Evolutionary conservation across 345 rosid species (phyloP).

Genomic region (Murraya koenigii): DNA sequence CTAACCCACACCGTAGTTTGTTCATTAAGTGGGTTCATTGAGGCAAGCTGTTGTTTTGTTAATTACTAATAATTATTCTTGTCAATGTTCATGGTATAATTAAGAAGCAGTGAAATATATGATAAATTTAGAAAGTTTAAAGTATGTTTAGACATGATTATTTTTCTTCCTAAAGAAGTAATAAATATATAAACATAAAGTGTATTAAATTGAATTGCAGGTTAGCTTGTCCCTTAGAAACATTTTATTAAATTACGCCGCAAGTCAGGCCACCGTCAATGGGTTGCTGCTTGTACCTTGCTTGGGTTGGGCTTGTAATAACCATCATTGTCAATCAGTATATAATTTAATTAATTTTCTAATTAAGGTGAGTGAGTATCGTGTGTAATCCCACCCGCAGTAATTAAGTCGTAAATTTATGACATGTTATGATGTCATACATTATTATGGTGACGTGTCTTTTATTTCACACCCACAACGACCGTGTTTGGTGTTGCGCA

Average conservation of each 20-base stretch:
- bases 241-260: conserved; percentile 17
- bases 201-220: not conserved
- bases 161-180: not conserved
- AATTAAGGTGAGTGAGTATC: not conserved
- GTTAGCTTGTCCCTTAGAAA: not conserved
- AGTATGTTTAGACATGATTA: not conserved
- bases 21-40: not conserved
- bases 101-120: too few relatives aligned
- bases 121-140: not conserved
- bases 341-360: not conserved
- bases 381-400: not conserved
- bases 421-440: not conserved
- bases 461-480: not conserved
- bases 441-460: not conserved
- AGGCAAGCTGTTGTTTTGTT: not conserved
- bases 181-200: not conserved
- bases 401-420: not conserved
- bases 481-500: not conserved
- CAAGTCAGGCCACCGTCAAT: conserved; percentile 15
- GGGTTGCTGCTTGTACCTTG: not conserved
- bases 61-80: not conserved
- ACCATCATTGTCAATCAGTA: not conserved
- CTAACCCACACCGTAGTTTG: not conserved
- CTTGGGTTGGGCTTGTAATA: too few relatives aligned
- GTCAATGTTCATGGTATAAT: not conserved